phyloP scores from a whole-genome alignment of 805 yeast species.

The Saturnispora halmiae region DNA sequence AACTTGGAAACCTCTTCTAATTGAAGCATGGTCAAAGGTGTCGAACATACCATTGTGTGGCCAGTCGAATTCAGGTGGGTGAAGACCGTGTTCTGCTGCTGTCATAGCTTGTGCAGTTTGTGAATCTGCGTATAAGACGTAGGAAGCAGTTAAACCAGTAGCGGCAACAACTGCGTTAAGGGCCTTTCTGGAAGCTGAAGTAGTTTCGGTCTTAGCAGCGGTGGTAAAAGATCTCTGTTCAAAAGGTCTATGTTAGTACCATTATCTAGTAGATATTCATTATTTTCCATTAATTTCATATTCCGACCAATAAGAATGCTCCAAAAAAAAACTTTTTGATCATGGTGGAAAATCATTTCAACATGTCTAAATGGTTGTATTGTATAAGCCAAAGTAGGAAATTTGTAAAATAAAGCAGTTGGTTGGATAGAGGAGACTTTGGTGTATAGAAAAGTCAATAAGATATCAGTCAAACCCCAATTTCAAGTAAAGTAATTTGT shows the following conservation, averaged over 20 bases:
- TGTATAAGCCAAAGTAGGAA: too few relatives aligned
- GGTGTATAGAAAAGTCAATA: too few relatives aligned
- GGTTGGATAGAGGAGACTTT: too few relatives aligned
- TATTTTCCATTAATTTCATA: too few relatives aligned
- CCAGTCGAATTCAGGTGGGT: conserved; percentile 90
- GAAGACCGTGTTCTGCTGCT: conserved; percentile 97
- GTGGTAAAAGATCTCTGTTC: conserved; percentile 30
- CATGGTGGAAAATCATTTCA: not conserved
- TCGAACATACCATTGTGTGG: conserved; percentile 87
- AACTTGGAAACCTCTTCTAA: conserved; percentile 98
- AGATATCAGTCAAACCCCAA: too few relatives aligned
- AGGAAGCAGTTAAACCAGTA: conserved; percentile 74
- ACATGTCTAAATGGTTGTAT: too few relatives aligned
- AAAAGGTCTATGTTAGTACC: conserved; percentile 17
- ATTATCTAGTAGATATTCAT: not conserved
- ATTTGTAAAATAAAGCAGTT: too few relatives aligned
- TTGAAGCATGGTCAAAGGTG: conserved; percentile 87
- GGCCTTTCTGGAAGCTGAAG: conserved; percentile 37
- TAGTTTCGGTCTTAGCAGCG: conserved; percentile 24
- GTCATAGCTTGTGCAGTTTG: conserved; percentile 93
- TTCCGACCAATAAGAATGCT: conserved; percentile 21
- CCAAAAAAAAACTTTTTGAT: conserved; percentile 21
- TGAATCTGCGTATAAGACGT: conserved; percentile 72
- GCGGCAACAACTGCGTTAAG: conserved; percentile 59
- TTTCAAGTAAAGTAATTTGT: too few relatives aligned